Conservation (phyloP, 2,329 filamentous ascomycete species). For the Hypoxylon sp. region DNA sequence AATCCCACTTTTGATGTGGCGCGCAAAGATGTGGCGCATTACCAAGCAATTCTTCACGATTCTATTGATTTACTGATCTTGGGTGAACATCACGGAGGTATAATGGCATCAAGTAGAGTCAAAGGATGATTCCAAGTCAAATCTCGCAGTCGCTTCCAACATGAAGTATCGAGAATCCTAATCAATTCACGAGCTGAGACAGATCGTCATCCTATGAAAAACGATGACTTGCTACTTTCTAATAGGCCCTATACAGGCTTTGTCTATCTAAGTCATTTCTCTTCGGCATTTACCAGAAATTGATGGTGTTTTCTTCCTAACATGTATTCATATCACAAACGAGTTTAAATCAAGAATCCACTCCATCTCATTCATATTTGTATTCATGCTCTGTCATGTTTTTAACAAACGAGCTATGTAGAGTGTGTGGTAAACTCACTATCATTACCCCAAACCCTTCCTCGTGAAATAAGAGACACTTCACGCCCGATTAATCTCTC, state of each 20-base stretch:
- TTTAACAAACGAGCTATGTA: conserved; percentile 2
- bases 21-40: conserved; percentile 27
- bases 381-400: conserved; percentile 3
- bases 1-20: conserved; percentile 13
- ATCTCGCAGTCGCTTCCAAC: background rate
- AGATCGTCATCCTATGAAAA: background rate
- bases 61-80: conserved; percentile 18
- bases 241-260: background rate
- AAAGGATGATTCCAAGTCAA: background rate
- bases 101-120: background rate
- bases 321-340: background rate
- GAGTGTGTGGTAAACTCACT: conserved; percentile 1
- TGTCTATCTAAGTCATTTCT: conserved; percentile 2
- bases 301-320: too few relatives aligned
- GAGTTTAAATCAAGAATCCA: background rate
- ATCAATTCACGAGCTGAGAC: background rate
- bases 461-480: background rate
- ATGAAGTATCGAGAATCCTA: background rate
- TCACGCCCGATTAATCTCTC: background rate
- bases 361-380: conserved; percentile 12
- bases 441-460: background rate
- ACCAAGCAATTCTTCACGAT: conserved; percentile 30
- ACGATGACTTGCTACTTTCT: background rate
- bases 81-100: background rate
- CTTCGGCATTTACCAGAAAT: background rate